Evolutionary conservation across 768 basidiomycete genomes (phyloP).

Genomic region (Podaxis carcinomalis): DNA sequence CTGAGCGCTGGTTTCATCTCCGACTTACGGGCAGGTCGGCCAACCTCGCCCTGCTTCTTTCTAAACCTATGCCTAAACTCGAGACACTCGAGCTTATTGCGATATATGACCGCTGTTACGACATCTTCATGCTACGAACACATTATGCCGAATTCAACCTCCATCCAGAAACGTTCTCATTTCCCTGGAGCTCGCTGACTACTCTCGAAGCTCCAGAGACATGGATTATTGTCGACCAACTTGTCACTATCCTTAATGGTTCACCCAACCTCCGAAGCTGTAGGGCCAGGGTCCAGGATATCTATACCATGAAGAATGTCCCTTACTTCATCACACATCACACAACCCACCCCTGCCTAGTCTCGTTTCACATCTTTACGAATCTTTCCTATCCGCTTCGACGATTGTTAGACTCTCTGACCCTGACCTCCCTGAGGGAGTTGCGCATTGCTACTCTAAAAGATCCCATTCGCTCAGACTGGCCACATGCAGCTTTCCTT

Average conservation of each 20-base stretch:
- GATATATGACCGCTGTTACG: not conserved
- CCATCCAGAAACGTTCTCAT: not conserved
- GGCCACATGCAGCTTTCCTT: conserved; percentile 1
- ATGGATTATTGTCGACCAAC: conserved; percentile 5
- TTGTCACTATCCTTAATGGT: not conserved
- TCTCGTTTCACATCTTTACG: not conserved
- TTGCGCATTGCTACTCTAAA: not conserved
- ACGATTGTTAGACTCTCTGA: not conserved
- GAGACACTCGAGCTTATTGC: not conserved
- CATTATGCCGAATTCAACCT: conserved; percentile 1
- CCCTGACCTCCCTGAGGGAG: not conserved
- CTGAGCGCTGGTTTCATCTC: conserved; percentile 7
- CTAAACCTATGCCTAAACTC: conserved; percentile 3
- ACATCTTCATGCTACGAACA: not conserved
- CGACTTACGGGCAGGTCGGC: not conserved
- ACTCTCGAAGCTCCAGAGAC: not conserved
- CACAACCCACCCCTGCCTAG: not conserved
- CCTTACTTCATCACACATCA: not conserved
- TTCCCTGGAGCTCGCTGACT: conserved; percentile 4
- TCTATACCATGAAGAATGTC: not conserved
- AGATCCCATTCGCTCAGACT: conserved; percentile 1
- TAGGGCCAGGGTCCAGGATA: conserved; percentile 1
- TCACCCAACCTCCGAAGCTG: conserved; percentile 2
- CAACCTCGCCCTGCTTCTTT: conserved; percentile 2
- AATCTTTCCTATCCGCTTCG: not conserved